Evolutionary conservation across 2,329 filamentous ascomycete species (phyloP).

Genomic region (Eurotiales sp.): DNA sequence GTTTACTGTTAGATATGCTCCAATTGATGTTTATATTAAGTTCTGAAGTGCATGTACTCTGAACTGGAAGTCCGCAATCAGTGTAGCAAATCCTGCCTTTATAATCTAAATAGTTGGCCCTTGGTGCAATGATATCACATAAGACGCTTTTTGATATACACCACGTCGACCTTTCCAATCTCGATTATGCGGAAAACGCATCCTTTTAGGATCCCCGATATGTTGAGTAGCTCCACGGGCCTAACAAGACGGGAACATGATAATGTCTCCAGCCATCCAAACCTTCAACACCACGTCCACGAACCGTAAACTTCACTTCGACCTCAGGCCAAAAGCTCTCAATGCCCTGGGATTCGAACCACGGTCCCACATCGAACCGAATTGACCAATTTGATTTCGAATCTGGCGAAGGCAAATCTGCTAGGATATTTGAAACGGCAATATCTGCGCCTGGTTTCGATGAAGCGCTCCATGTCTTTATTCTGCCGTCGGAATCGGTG

Average conservation of each 20-base stretch:
- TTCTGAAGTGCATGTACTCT: background rate
- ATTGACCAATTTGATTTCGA: constrained; percentile 45
- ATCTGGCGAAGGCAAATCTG: constrained; percentile 31
- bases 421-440: constrained; percentile 26
- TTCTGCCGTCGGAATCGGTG: constrained; percentile 45
- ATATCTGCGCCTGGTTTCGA: constrained; percentile 8
- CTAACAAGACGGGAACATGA: constrained; percentile 49
- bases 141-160: no score
- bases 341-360: constrained; percentile 46
- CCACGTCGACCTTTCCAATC: background rate
- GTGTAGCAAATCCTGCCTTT: no score
- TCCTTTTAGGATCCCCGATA: constrained; percentile 44
- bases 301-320: constrained; percentile 49
- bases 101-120: no score
- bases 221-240: constrained; percentile 50
- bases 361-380: constrained; percentile 43
- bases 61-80: no score
- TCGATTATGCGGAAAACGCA: background rate
- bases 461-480: constrained; percentile 27
- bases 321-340: constrained; percentile 51
- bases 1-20: background rate
- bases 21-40: background rate
- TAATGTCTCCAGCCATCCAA: constrained; percentile 47
- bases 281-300: constrained; percentile 36
- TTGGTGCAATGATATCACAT: no score